phyloP scores from a whole-genome alignment of 208 protist species.

The Phytomonas francai region DNA sequence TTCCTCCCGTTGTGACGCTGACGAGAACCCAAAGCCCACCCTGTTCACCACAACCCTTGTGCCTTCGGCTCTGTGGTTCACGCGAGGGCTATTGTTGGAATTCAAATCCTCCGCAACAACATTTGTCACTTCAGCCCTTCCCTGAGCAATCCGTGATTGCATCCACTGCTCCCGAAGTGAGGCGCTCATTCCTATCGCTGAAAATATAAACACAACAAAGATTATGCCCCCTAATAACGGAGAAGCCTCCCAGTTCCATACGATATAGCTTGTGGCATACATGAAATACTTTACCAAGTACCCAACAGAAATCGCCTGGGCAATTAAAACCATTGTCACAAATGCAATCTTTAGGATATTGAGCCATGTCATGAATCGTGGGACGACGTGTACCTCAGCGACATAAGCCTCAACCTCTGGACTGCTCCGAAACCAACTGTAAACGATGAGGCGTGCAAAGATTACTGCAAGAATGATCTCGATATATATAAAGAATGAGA shows the following conservation, averaged over 20 bases:
- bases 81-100: not conserved
- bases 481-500: slow-evolving; percentile 48
- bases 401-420: slow-evolving; percentile 44
- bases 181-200: slow-evolving; percentile 8
- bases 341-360: slow-evolving; percentile 27
- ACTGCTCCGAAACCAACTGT: slow-evolving; percentile 48
- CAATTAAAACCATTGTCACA: slow-evolving; percentile 22
- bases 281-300: slow-evolving; percentile 57
- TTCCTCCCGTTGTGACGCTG: not conserved
- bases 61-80: not conserved
- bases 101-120: not conserved
- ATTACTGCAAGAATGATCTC: slow-evolving; percentile 19
- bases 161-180: slow-evolving; percentile 8
- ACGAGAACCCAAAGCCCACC: not conserved
- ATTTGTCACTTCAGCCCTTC: not conserved
- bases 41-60: not conserved
- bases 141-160: not conserved
- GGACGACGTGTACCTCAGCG: slow-evolving; percentile 34
- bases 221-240: slow-evolving; percentile 44
- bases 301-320: slow-evolving; percentile 43
- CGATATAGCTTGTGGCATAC: slow-evolving; percentile 44
- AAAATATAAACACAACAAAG: slow-evolving; percentile 21
- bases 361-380: slow-evolving; percentile 47
- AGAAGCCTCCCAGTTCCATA: slow-evolving; percentile 72
- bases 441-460: slow-evolving; percentile 43